Evolutionary conservation across 805 yeast genomes (phyloP), one percentile per base, ranked within the genome.

Genomic region (Kuraishia capsulata): DNA sequence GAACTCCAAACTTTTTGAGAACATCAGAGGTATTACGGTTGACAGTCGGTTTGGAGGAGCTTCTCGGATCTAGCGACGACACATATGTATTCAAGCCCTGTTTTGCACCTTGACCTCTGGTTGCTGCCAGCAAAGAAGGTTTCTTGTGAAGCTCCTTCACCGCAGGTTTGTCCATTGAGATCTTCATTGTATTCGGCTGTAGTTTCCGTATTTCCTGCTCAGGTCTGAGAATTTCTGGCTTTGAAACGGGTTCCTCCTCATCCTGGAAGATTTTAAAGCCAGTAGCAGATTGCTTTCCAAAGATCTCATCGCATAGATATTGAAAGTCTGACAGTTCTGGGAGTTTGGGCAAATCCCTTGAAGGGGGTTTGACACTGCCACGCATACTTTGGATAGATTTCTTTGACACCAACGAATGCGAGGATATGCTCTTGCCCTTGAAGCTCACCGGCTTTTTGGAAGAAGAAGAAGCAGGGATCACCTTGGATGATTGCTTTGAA

Each of bases 401-500:
- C 31, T 28, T 28, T 13, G 31, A 28, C 8, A 17, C 8, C 14
- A 28, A 5, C 6, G 31, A 28, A 5, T 28, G 31, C 6, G 31
- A 5, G 31, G 31, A 28, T 11, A 6, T 41, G 14, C 43, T 42
- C 38, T 42, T 47, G 19, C 38, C 44, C 19, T 58, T 62, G 47
- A 67, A 70, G 0, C 75, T 67, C n/a, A 69, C 69, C 0, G 71
- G 64, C 50, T 63, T 69, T 45, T 64, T 70, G 40, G 64, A 71
- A 3, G 76, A 65, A 5, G 76, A 69, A 2, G 77, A 59, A 1
- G 62, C 75, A 42, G 67, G 60, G 4, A 70, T 64, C 31, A 62
- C 33, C 39, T 31, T 36, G 30, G 9, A 4, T 36, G 51, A 39
- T 55, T 59, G 45, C 53, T 57, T 42, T 65, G 58, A 3, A 17